phyloP scores from a whole-genome alignment of 257 asterid genomes.

The Nicotiana undulata region DNA sequence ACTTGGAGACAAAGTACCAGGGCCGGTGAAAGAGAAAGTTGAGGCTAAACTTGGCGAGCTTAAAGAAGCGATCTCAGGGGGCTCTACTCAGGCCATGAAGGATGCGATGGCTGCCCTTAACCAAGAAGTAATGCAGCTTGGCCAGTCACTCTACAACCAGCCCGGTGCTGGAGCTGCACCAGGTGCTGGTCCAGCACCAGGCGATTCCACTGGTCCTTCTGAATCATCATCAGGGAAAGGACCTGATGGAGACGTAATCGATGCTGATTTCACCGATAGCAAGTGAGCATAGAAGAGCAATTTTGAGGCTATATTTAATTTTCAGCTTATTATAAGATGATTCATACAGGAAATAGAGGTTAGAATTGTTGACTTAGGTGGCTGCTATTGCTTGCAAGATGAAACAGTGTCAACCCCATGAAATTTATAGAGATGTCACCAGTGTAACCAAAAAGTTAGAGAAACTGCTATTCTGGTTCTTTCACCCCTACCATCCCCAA shows the following conservation, averaged over 20 bases:
- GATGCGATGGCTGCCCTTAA: conserved; percentile 89
- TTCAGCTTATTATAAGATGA: background rate
- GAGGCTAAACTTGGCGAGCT: conserved; percentile 95
- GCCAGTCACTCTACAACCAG: conserved; percentile 87
- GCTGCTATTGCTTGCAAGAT: background rate
- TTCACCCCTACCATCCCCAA: background rate
- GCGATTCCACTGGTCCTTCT: conserved; percentile 39
- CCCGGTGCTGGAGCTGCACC: conserved; percentile 54
- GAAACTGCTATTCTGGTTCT: background rate
- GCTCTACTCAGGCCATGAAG: conserved; percentile 71
- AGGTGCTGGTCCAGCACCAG: conserved; percentile 65
- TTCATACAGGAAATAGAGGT: background rate
- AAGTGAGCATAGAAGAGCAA: conserved; percentile 24
- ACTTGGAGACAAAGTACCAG: conserved; percentile 94
- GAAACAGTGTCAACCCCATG: background rate
- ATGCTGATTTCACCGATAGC: conserved; percentile 96
- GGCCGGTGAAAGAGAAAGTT: conserved; percentile 74
- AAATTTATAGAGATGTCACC: background rate
- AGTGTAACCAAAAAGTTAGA: background rate
- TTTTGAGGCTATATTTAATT: background rate
- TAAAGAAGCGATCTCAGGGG: conserved; percentile 75
- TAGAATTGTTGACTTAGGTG: background rate
- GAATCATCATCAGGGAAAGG: conserved; percentile 71
- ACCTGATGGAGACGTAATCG: conserved; percentile 86
- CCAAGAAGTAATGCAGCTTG: conserved; percentile 98